A percentile compares a stretch with the other conserved stretches of the same genome.
phyloP scores from a whole-genome alignment of 2,329 filamentous ascomycete species.

The Fusarium clavum region DNA sequence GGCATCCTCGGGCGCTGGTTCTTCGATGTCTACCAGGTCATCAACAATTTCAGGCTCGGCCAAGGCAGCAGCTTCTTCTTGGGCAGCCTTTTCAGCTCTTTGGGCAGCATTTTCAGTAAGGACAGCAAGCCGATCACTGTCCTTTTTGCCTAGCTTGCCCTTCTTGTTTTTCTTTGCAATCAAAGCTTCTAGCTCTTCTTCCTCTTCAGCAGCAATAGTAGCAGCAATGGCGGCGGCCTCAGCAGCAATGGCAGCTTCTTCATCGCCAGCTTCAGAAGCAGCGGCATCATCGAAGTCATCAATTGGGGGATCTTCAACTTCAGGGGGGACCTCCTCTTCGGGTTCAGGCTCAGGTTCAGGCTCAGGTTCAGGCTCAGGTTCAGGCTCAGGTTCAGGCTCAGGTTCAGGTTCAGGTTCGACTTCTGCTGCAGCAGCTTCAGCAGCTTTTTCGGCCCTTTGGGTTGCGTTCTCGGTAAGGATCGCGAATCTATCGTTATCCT shows the following conservation, averaged over 20 bases:
- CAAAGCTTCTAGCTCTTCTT: constrained; percentile 38
- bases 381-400: constrained; percentile 16
- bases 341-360: constrained; percentile 45
- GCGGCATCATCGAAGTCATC: constrained; percentile 36
- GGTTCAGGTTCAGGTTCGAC: constrained; percentile 14
- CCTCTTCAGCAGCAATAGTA: constrained; percentile 34
- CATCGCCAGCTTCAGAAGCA: constrained; percentile 19
- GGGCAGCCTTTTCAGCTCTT: constrained; percentile 16
- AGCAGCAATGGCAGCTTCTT: constrained; percentile 47
- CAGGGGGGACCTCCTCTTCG: constrained; percentile 40
- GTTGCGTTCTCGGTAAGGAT: constrained; percentile 39
- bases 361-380: constrained; percentile 37
- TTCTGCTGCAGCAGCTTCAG: constrained; percentile 5
- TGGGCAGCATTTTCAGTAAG: constrained; percentile 35
- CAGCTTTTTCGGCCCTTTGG: constrained; percentile 39
- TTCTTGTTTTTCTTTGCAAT: constrained; percentile 36
- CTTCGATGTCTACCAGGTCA: constrained; percentile 27
- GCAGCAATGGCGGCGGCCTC: constrained; percentile 40
- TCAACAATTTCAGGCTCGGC: constrained; percentile 34
- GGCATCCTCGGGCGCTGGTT: constrained; percentile 25
- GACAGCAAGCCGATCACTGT: constrained; percentile 37
- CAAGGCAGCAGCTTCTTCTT: constrained; percentile 27
- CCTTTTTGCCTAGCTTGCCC: constrained; percentile 41
- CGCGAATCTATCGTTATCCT: constrained; percentile 48
- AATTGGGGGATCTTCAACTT: constrained; percentile 1